Evolutionary conservation across 116 monocot genomes (phyloP), one percentile per base, ranked within the genome.

Genomic region (Iris pallida): DNA sequence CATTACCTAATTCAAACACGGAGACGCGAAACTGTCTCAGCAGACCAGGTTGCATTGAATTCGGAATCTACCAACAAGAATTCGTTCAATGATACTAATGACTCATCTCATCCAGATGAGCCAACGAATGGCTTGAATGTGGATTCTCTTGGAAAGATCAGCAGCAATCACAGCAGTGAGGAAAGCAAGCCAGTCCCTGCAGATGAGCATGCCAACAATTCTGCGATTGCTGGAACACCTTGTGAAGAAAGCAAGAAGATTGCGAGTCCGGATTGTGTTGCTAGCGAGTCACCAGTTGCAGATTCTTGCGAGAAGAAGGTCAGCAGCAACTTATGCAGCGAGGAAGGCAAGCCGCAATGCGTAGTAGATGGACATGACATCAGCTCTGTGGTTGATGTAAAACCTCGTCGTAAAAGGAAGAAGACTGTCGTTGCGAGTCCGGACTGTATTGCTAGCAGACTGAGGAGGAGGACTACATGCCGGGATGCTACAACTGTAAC

Each of bases 1-100:
- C 79, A 79, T 53, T 79, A 59, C 52, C 70, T 79, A 12, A 79
- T 79, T 53, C 69, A 69, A 63, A 74, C 79, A 51, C 68, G 74
- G 1, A 42, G 74, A 7, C 41, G 43, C 7, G 48, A 56, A 61
- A 68, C 20, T 42, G 40, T 16, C 20, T 65, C 44, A n/a, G 53
- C 5, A 42, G 57, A 58, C 44, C 18, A 19, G 58, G n/a, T n/a
- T 41, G 53, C 15, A 51, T 41, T 53, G 13, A n/a, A 66, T 40
- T 47, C 53, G 12, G 53, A 67, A 16, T 18, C 7, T 54, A 8
- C 52, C 5, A 53, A 54, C 41, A 12, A 30, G 13, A 19, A 42
- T 5, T 49, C 40, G 1, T 15, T 42, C 15, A n/a, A 2, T 61
- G 15, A 30, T 30, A 30, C 30, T 30, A 30, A 30, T 30, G 30